These are phyloP conservation scores for Dioszegia aurantiaca DNA, from an alignment of 768 basidiomycete species.

Conservation along the genomic window DNA sequence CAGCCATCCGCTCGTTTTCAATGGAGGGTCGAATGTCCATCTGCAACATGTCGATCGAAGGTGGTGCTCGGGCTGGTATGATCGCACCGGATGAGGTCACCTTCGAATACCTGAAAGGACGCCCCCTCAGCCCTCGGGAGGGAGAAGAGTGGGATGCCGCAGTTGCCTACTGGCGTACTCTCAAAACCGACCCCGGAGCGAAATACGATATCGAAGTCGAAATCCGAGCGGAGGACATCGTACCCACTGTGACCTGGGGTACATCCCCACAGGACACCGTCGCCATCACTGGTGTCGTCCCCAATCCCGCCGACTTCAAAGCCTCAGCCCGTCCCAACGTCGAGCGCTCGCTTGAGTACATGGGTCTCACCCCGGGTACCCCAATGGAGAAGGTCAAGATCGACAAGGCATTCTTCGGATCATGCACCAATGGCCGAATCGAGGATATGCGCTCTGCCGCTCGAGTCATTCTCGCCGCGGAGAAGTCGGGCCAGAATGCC, in stretches of 20 bases:
- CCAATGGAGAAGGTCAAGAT: conserved; percentile 74
- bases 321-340: conserved; percentile 70
- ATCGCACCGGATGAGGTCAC: conserved; percentile 85
- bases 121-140: conserved; percentile 74
- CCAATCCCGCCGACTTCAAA: conserved; percentile 66
- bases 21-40: conserved; percentile 77
- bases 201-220: conserved; percentile 78
- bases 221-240: conserved; percentile 77
- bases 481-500: conserved; percentile 62
- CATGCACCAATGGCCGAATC: conserved; percentile 91
- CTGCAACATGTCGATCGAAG: conserved; percentile 80
- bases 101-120: conserved; percentile 74
- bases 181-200: conserved; percentile 75
- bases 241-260: conserved; percentile 89
- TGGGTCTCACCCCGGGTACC: conserved; percentile 76
- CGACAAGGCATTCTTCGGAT: conserved; percentile 90
- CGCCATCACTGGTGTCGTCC: conserved; percentile 75
- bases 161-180: conserved; percentile 76
- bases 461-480: conserved; percentile 66
- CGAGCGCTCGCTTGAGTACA: conserved; percentile 74
- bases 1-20: conserved; percentile 74
- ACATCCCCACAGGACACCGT: conserved; percentile 87
- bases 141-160: conserved; percentile 80
- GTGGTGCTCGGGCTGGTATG: conserved; percentile 82
- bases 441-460: conserved; percentile 88